phyloP scores from a whole-genome alignment of 805 yeast genomes.

The Diddensiella caesifluorescens region DNA sequence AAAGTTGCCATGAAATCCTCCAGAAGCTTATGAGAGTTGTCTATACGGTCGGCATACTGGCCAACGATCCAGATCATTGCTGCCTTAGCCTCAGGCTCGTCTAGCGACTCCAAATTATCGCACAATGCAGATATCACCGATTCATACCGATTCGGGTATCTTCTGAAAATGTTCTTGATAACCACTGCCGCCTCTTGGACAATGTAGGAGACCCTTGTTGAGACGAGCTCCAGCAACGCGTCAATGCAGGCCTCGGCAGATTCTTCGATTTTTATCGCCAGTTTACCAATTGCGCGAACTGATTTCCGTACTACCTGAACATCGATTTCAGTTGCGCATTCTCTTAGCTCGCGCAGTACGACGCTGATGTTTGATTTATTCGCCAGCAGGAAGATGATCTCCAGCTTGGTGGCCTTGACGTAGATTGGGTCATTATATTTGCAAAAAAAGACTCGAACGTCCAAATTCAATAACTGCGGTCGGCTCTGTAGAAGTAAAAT shows the following conservation, averaged over 20 bases:
- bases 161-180: conserved; percentile 67
- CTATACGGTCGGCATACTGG: conserved; percentile 51
- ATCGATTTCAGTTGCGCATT: conserved; percentile 84
- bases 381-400: conserved; percentile 77
- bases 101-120: conserved; percentile 45
- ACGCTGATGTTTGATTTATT: conserved; percentile 51
- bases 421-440: conserved; percentile 81
- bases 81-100: conserved; percentile 73
- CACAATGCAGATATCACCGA: conserved; percentile 40
- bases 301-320: conserved; percentile 83
- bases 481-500: conserved; percentile 65
- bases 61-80: conserved; percentile 85
- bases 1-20: conserved; percentile 43
- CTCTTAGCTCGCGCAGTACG: conserved; percentile 71
- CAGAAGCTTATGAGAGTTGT: conserved; percentile 39
- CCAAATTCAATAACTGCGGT: conserved; percentile 54
- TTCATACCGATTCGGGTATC: conserved; percentile 59
- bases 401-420: conserved; percentile 84
- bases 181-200: conserved; percentile 78
- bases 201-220: conserved; percentile 64
- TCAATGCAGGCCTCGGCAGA: conserved; percentile 63
- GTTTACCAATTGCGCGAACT: conserved; percentile 80
- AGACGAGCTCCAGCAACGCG: conserved; percentile 51
- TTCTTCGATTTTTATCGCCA: conserved; percentile 67
- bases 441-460: conserved; percentile 77